phyloP scores from a whole-genome alignment of 2,329 filamentous ascomycete genomes.

The Sordariomycetes sp. region DNA sequence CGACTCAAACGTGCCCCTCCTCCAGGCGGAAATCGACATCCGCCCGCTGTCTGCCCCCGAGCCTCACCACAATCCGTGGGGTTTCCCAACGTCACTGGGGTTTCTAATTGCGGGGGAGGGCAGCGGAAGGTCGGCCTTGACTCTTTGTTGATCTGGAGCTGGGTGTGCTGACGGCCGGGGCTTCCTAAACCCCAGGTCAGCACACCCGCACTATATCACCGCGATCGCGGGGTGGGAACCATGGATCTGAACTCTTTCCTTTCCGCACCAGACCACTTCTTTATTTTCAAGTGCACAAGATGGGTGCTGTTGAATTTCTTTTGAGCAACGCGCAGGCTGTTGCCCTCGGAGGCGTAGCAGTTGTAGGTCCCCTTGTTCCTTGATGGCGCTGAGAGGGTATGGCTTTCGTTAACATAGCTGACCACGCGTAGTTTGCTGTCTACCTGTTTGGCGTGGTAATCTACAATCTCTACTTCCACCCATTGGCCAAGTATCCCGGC shows the following conservation, averaged over 20 bases:
- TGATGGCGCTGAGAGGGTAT: not conserved
- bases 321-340: constrained; percentile 2
- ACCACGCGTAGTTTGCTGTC: constrained; percentile 6
- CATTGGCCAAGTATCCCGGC: constrained; percentile 16
- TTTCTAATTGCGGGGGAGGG: no score
- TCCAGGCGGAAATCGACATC: no score
- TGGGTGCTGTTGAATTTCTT: constrained; percentile 6
- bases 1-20: no score
- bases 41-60: no score
- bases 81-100: no score
- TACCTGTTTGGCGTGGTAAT: constrained; percentile 8
- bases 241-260: no score
- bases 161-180: no score
- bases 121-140: no score
- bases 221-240: not conserved
- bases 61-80: no score
- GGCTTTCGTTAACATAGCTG: not conserved
- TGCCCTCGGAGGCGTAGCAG: not conserved
- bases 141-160: no score
- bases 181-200: constrained; percentile 1
- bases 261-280: not conserved
- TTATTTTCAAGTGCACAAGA: constrained; percentile 2
- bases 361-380: constrained; percentile 3
- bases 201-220: constrained; percentile 2
- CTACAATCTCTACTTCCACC: constrained; percentile 22